A percentile compares a stretch with the other conserved stretches of the same genome.
phyloP scores from a whole-genome alignment of 2,329 filamentous ascomycete genomes.

The Hypoxylon sp. region DNA sequence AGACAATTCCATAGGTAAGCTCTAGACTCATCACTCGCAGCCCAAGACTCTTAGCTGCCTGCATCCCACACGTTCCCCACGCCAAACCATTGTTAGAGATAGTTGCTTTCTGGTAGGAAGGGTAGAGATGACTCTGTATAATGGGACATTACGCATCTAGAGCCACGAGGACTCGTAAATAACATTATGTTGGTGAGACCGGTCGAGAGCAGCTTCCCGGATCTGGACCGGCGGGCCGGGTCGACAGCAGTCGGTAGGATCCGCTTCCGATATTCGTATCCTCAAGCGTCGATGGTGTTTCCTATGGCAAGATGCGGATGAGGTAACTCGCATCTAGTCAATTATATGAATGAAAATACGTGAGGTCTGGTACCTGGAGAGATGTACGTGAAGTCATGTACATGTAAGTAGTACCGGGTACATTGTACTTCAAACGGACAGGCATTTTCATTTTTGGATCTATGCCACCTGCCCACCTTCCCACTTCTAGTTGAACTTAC shows the following conservation, averaged over 20 bases:
- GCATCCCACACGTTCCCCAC: constrained; percentile 3
- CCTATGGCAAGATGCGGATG: not conserved
- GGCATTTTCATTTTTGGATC: constrained; percentile 9
- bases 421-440: constrained; percentile 28
- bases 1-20: not conserved
- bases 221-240: constrained; percentile 31
- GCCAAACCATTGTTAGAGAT: constrained; percentile 13
- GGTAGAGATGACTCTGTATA: too few relatives aligned
- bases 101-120: constrained; percentile 5
- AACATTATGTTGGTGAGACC: constrained; percentile 13
- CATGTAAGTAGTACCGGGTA: constrained; percentile 17
- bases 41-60: not conserved
- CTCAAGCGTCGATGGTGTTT: not conserved
- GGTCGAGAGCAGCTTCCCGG: constrained; percentile 20
- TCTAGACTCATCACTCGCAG: not conserved
- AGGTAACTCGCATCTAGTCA: too few relatives aligned
- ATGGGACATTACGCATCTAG: not conserved
- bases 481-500: constrained; percentile 7
- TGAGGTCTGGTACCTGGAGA: not conserved
- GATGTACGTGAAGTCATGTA: not conserved
- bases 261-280: constrained; percentile 10
- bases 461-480: constrained; percentile 18
- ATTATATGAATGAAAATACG: constrained; percentile 31
- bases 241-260: constrained; percentile 26
- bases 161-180: not conserved